Evolutionary conservation across 2,329 filamentous ascomycete species (phyloP).

Genomic region (Chaetothyriales sp.): DNA sequence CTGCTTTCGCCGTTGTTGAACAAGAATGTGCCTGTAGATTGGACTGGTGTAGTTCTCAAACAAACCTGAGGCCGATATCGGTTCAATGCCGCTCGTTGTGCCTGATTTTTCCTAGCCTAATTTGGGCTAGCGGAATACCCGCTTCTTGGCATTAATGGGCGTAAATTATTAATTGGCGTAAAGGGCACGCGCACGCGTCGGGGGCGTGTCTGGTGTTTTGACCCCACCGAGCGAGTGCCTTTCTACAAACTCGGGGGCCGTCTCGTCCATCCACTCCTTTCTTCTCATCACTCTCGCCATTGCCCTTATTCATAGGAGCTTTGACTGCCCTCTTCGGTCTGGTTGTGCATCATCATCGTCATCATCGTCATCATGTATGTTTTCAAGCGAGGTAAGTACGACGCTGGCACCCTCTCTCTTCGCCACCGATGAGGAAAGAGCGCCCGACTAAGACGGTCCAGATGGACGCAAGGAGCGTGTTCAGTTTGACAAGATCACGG

Average conservation of each 20-base stretch:
- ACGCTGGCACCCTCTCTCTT: neutral
- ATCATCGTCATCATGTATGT: slow-evolving; percentile 40
- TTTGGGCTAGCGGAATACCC: neutral
- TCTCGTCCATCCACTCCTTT: neutral
- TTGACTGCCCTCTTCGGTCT: neutral
- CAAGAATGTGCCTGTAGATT: too few species aligned
- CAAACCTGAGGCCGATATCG: too few species aligned
- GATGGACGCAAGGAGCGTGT: slow-evolving; percentile 99
- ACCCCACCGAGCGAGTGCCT: neutral
- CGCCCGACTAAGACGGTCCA: slow-evolving; percentile 26
- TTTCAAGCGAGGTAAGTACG: slow-evolving; percentile 45
- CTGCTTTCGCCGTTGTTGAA: too few species aligned
- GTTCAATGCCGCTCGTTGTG: too few species aligned
- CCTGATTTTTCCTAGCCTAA: too few species aligned
- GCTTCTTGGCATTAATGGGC: neutral
- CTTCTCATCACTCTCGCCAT: neutral
- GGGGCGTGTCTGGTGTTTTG: neutral
- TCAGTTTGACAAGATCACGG: slow-evolving; percentile 99
- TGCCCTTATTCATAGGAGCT: neutral
- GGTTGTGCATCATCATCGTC: neutral
- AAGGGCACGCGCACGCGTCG: neutral
- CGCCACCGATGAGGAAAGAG: neutral
- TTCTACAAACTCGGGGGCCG: neutral
- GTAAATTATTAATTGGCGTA: neutral
- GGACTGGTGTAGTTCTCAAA: too few species aligned